These are phyloP conservation scores for Hamamelis virginiana DNA, from an alignment of 164 flowering plant genomes.

Conservation along the genomic window DNA sequence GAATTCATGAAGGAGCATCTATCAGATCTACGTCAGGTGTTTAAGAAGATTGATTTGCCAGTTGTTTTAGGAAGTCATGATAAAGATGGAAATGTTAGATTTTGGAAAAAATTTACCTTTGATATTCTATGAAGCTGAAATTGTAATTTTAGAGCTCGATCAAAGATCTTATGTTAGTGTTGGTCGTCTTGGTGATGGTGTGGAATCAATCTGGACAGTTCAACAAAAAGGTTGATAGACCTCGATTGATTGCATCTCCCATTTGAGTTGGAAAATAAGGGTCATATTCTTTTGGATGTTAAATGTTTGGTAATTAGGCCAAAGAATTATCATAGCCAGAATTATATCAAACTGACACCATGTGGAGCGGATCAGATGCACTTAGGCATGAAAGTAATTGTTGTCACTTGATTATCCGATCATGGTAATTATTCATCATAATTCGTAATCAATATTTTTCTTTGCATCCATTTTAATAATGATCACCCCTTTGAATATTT, in stretches of 20 bases:
- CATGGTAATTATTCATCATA: background rate
- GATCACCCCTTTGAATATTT: too few relatives aligned
- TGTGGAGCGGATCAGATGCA: too few relatives aligned
- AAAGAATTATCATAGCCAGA: too few relatives aligned
- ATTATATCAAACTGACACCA: too few relatives aligned
- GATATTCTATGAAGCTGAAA: background rate
- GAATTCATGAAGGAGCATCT: too few relatives aligned
- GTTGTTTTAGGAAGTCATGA: background rate
- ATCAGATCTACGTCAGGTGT: background rate
- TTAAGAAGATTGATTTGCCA: background rate
- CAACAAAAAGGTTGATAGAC: too few relatives aligned
- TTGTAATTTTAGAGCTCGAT: background rate
- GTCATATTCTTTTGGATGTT: background rate
- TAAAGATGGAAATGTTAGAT: background rate
- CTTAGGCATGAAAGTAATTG: background rate
- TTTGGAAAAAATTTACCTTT: background rate
- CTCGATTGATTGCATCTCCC: too few relatives aligned
- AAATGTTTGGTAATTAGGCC: too few relatives aligned
- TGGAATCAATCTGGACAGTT: background rate
- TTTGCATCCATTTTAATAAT: too few relatives aligned
- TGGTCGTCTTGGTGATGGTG: background rate
- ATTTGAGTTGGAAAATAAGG: background rate
- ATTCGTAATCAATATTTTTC: too few relatives aligned
- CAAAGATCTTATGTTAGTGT: background rate
- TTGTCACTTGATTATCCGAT: background rate